Percentiles rank a stretch among this genome's conserved stretches.
phyloP scores from a whole-genome alignment of 768 basidiomycete species.

The Hebeloma cylindrosporum region DNA sequence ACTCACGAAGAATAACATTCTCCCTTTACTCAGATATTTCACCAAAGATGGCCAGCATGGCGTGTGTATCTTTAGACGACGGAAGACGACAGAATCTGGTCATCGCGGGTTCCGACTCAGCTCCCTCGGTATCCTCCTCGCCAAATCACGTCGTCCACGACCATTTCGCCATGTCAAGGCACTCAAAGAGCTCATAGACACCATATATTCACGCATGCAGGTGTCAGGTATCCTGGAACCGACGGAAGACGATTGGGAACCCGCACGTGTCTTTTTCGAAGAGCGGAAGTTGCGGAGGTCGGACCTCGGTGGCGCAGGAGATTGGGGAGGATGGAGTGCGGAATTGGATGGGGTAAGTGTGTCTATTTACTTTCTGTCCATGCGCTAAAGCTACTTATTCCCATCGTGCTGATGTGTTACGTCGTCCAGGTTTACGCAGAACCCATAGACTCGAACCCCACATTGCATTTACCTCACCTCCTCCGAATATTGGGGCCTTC shows the following conservation, averaged over 20 bases:
- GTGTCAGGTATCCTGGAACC: conserved; percentile 48
- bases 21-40: conserved; percentile 57
- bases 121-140: conserved; percentile 73
- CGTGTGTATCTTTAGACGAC: conserved; percentile 72
- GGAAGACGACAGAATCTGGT: conserved; percentile 65
- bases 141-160: conserved; percentile 61
- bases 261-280: conserved; percentile 63
- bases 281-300: conserved; percentile 51
- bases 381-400: neutral
- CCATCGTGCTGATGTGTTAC: neutral
- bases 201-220: conserved; percentile 53
- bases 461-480: conserved; percentile 72
- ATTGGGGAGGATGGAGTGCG: conserved; percentile 68
- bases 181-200: conserved; percentile 57
- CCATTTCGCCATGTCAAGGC: conserved; percentile 73
- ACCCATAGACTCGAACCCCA: conserved; percentile 44
- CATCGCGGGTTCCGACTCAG: conserved; percentile 81
- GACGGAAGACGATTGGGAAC: conserved; percentile 60
- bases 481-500: conserved; percentile 79
- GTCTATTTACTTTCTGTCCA: no score
- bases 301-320: conserved; percentile 55
- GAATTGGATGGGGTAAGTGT: conserved; percentile 57
- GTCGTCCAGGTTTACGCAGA: conserved; percentile 28
- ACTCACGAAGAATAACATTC: conserved; percentile 3
- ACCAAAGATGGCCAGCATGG: conserved; percentile 68